A percentile compares a stretch with the other conserved stretches of the same genome.
These are phyloP conservation scores for Clitoria ternatea DNA, from an alignment of 306 rosid genomes.

Conservation along the genomic window DNA sequence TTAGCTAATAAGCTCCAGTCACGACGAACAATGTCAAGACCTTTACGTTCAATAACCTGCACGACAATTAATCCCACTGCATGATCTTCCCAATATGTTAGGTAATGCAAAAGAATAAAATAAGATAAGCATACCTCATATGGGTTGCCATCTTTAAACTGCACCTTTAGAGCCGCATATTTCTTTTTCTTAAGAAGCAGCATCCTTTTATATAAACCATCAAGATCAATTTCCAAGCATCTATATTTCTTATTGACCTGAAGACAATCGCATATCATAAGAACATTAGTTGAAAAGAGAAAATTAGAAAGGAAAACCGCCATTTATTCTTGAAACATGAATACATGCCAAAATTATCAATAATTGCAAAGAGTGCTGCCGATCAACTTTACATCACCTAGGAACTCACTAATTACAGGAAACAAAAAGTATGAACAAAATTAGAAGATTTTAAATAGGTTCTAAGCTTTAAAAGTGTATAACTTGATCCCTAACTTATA, in stretches of 20 bases:
- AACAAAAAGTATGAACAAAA: constrained; percentile 15
- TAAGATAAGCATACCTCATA: constrained; percentile 60
- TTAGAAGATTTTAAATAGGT: not conserved
- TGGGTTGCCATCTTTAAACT: constrained; percentile 58
- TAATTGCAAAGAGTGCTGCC: not conserved
- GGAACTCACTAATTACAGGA: not conserved
- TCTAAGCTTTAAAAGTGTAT: too few relatives aligned
- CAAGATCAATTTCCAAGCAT: constrained; percentile 94
- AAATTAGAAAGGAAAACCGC: constrained; percentile 14
- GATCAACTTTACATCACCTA: not conserved
- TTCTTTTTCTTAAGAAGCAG: constrained; percentile 96
- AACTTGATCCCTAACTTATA: too few relatives aligned
- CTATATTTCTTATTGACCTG: constrained; percentile 92
- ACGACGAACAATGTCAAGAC: constrained; percentile 97
- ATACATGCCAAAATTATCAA: constrained; percentile 4
- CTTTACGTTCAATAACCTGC: constrained; percentile 94
- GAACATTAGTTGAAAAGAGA: not conserved
- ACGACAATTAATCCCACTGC: constrained; percentile 15
- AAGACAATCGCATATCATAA: constrained; percentile 17
- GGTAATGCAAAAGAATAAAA: not conserved
- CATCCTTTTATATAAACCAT: constrained; percentile 96
- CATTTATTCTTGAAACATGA: not conserved
- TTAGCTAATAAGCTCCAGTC: constrained; percentile 96
- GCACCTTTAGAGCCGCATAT: constrained; percentile 88
- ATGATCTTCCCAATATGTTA: constrained; percentile 18